Evolutionary conservation across 345 rosid species (phyloP), one percentile per base, ranked within the genome.

Genomic region (Noccaea caerulescens): DNA sequence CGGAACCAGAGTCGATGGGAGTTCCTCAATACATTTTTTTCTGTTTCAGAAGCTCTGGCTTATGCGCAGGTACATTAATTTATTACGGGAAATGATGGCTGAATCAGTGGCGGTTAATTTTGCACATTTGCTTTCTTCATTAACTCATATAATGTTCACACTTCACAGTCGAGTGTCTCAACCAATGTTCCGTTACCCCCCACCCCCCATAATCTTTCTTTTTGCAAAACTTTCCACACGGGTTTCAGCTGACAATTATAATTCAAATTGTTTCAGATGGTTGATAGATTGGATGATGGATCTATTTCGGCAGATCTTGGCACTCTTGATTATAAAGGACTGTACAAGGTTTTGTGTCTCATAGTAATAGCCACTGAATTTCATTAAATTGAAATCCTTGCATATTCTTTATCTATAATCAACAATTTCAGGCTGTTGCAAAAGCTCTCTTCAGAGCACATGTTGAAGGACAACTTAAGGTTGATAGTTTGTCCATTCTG

Each of bases 401-500:
- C 57, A 38, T 38, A 14, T 46, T 62, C 7, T 53, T 14, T 68
- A 64, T 72, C 73, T 74, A 44, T 66, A 49, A 33, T 50, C 42
- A 61, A 66, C 52, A 37, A 71, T 79, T 79, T 71, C 86, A 90
- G 98, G 97, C 97, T 69, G 98, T 93, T 74, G 96, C 87, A 61
- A 93, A 85, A 82, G 98, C 98, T 76, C 87, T 90, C 57, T 93
- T 93, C 79, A 85, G 96, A 78, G 98, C 98, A 57, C 98, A 93
- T 72, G 96, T 90, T 20, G 97, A 93, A 83, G 98, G 98, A 42
- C 97, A 85, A 80, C 90, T 93, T 62, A 93, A 93, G 98, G 98
- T 93, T 72, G 30, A 36, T 37, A 50, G 12, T 71, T 57, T 58
- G 1, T 58, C 49, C 65, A 2, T 63, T 7, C 46, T 4, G 10